Percentiles rank a stretch among this genome's conserved stretches.
These are phyloP conservation scores for Trichomonas tenax DNA, from an alignment of 208 protist genomes.

Conservation along the genomic window DNA sequence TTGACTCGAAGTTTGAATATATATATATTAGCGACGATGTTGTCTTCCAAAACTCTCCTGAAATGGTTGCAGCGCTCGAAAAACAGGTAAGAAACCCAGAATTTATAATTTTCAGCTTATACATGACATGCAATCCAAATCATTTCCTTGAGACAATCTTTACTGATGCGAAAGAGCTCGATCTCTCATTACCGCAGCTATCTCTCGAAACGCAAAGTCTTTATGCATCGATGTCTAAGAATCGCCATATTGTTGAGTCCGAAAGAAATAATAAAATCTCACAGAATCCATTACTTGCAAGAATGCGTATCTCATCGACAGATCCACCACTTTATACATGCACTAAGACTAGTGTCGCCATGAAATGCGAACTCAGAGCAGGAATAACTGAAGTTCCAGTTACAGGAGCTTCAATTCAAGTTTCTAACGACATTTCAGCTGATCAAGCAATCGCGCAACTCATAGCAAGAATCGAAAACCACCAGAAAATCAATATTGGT, in stretches of 20 bases:
- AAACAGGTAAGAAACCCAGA: neutral
- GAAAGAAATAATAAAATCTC: neutral
- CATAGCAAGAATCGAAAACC: neutral
- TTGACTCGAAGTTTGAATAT: neutral
- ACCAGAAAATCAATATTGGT: neutral
- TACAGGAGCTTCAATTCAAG: neutral
- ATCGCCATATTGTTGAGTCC: neutral
- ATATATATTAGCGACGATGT: neutral
- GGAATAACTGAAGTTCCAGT: neutral
- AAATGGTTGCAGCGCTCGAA: neutral
- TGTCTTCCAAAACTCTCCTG: neutral
- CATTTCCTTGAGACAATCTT: neutral
- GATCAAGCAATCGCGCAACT: neutral
- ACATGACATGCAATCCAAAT: neutral
- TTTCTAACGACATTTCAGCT: neutral
- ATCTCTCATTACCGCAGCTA: neutral
- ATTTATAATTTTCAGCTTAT: neutral
- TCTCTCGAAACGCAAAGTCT: neutral
- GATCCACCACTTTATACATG: neutral
- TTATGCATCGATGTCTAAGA: neutral
- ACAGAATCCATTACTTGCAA: neutral
- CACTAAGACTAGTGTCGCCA: neutral
- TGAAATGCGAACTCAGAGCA: neutral
- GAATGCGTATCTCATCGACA: neutral
- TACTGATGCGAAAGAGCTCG: neutral